Conservation (phyloP, 208 protist genomes). For the Crithidia mellificae region DNA sequence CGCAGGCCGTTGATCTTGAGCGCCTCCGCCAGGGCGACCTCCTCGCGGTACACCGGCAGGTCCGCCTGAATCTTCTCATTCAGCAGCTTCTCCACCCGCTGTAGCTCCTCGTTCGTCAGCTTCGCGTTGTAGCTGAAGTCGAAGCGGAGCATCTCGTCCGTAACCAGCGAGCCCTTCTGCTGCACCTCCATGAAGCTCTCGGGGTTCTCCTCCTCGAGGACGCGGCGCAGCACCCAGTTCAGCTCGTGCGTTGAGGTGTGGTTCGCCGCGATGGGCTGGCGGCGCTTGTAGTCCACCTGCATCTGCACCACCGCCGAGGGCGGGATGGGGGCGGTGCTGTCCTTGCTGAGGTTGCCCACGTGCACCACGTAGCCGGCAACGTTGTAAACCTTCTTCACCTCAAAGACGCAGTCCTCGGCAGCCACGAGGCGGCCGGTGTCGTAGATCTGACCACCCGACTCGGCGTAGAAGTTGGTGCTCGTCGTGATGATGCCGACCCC, state of each 20-base stretch:
- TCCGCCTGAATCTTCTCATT: slow-evolving; percentile 84
- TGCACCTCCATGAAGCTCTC: slow-evolving; percentile 90
- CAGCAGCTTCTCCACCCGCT: slow-evolving; percentile 85
- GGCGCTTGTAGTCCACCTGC: slow-evolving; percentile 91
- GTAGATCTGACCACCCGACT: slow-evolving; percentile 97
- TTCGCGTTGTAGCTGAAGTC: slow-evolving; percentile 95
- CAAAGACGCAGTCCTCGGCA: slow-evolving; percentile 74
- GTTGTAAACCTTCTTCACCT: slow-evolving; percentile 92
- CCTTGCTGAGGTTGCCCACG: slow-evolving; percentile 89
- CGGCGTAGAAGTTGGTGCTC: slow-evolving; percentile 97
- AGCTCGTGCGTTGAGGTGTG: slow-evolving; percentile 98
- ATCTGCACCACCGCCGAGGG: slow-evolving; percentile 66
- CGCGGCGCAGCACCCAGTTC: slow-evolving; percentile 95
- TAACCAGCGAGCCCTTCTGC: slow-evolving; percentile 95
- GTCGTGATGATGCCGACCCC: slow-evolving; percentile 93
- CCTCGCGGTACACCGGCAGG: slow-evolving; percentile 85
- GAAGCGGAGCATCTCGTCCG: slow-evolving; percentile 94
- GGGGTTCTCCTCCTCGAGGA: slow-evolving; percentile 83
- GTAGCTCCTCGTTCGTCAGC: slow-evolving; percentile 82
- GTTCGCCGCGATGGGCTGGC: slow-evolving; percentile 89
- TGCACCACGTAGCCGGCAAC: slow-evolving; percentile 97
- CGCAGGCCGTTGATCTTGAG: slow-evolving; percentile 79
- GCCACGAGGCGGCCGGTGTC: slow-evolving; percentile 93
- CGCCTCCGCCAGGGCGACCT: slow-evolving; percentile 84
- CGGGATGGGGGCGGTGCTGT: slow-evolving; percentile 60